Percentiles rank a stretch among this genome's conserved stretches.
Conservation (phyloP, 768 basidiomycete species). For the Pulveroboletus sp. region DNA sequence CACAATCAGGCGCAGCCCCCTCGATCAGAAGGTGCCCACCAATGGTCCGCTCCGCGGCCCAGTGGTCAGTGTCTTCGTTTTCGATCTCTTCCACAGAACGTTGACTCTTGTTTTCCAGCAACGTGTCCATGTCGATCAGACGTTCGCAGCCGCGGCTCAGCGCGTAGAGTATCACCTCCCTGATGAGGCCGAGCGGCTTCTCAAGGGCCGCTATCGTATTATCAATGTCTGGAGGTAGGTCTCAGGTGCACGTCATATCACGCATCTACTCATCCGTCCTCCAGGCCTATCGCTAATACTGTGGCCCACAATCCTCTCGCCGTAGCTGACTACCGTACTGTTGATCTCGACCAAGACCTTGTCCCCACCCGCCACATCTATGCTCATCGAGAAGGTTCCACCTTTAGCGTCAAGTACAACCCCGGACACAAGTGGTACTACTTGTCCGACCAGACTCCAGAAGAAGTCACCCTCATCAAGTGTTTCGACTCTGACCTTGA, state of each 20-base stretch:
- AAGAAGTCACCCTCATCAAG: conserved; percentile 43
- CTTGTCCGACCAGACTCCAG: conserved; percentile 36
- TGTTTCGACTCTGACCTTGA: conserved; percentile 42
- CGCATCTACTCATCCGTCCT: neutral
- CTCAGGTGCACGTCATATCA: too few species aligned
- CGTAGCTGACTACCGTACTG: conserved; percentile 37
- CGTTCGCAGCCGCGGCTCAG: conserved; percentile 31
- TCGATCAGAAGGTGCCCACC: neutral
- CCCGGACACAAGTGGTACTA: conserved; percentile 39
- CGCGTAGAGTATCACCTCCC: conserved; percentile 39
- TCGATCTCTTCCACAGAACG: too few species aligned
- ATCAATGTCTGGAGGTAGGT: conserved; percentile 44
- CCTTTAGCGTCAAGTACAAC: conserved; percentile 35
- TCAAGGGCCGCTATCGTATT: conserved; percentile 40
- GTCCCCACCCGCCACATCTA: conserved; percentile 36
- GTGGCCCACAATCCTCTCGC: conserved; percentile 41
- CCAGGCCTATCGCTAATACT: conserved; percentile 35
- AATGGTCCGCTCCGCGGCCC: conserved; percentile 24
- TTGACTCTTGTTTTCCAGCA: conserved; percentile 17
- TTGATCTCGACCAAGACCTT: conserved; percentile 37
- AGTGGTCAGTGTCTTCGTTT: conserved; percentile 30
- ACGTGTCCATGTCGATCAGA: conserved; percentile 46
- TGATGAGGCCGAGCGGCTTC: conserved; percentile 40
- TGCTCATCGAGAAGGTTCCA: conserved; percentile 33
- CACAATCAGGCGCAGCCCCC: conserved; percentile 34